These are phyloP conservation scores for Ceratobasidium sp. DNA, from an alignment of 1,284 basidiomycete genomes.

Conservation along the genomic window DNA sequence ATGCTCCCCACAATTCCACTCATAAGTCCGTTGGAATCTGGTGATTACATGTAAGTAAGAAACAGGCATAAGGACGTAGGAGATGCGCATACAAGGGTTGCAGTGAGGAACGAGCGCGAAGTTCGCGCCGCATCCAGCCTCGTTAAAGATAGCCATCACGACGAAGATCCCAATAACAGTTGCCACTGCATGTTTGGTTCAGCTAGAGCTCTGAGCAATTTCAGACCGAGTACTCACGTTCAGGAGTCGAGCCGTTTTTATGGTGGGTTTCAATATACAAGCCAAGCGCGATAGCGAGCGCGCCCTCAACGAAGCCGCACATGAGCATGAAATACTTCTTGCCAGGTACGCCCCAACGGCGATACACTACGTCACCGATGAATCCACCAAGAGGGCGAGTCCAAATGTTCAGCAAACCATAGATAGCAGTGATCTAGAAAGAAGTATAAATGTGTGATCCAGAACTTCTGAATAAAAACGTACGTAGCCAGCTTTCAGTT, in stretches of 20 bases:
- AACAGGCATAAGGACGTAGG: slow-evolving; percentile 46
- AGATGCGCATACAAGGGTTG: slow-evolving; percentile 56
- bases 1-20: slow-evolving; percentile 64
- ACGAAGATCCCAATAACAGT: slow-evolving; percentile 53
- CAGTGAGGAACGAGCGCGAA: slow-evolving; percentile 67
- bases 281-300: slow-evolving; percentile 60
- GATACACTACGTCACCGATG: slow-evolving; percentile 63
- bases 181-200: slow-evolving; percentile 47
- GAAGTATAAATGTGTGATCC: background rate
- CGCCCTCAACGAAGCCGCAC: slow-evolving; percentile 61
- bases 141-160: slow-evolving; percentile 58
- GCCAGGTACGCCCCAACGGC: slow-evolving; percentile 59
- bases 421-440: slow-evolving; percentile 56
- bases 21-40: slow-evolving; percentile 57
- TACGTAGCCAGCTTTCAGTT: slow-evolving; percentile 66
- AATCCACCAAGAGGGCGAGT: slow-evolving; percentile 66
- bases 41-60: background rate
- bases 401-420: slow-evolving; percentile 65
- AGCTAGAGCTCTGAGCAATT: background rate
- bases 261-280: slow-evolving; percentile 58
- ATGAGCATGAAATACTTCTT: slow-evolving; percentile 65
- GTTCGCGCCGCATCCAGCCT: slow-evolving; percentile 65
- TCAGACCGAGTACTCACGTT: slow-evolving; percentile 32
- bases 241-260: slow-evolving; percentile 46
- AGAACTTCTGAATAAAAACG: slow-evolving; percentile 44